Conservation (phyloP, 1,284 basidiomycete species). For the Malassezia yamatoensis region DNA sequence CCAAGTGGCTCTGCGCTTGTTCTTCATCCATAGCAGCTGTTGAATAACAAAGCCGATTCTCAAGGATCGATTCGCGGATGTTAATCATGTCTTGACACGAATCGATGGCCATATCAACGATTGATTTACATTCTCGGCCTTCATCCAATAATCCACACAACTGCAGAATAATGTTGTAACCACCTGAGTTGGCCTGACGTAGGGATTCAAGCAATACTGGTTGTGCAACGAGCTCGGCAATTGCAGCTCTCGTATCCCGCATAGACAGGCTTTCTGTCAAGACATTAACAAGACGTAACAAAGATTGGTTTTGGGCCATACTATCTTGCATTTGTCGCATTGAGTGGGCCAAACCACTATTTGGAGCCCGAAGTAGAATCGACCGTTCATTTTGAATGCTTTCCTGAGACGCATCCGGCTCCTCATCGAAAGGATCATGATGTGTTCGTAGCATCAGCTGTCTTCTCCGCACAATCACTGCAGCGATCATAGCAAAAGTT, state of each 20-base stretch:
- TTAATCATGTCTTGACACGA: conserved; percentile 41
- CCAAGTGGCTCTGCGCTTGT: conserved; percentile 25
- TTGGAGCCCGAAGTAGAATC: not conserved
- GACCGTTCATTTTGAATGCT: not conserved
- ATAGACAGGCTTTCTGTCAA: conserved; percentile 61
- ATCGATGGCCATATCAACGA: conserved; percentile 43
- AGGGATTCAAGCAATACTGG: conserved; percentile 38
- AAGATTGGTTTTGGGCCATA: conserved; percentile 62
- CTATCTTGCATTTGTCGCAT: conserved; percentile 12
- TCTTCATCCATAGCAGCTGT: conserved; percentile 26
- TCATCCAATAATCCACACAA: conserved; percentile 42
- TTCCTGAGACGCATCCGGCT: not conserved
- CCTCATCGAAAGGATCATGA: conserved; percentile 60
- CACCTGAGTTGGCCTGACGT: conserved; percentile 37
- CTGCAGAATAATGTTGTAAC: conserved; percentile 40
- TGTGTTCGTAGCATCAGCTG: conserved; percentile 69
- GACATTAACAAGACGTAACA: conserved; percentile 72
- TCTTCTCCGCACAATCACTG: conserved; percentile 73
- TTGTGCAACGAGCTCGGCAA: conserved; percentile 36
- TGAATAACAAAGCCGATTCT: conserved; percentile 34
- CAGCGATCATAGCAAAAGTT: conserved; percentile 94
- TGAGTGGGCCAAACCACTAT: conserved; percentile 1
- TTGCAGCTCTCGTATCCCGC: conserved; percentile 30
- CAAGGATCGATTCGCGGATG: conserved; percentile 41
- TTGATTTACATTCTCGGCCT: conserved; percentile 37